Evolutionary conservation across 345 rosid species (phyloP).

Genomic region (Garcia nutans): DNA sequence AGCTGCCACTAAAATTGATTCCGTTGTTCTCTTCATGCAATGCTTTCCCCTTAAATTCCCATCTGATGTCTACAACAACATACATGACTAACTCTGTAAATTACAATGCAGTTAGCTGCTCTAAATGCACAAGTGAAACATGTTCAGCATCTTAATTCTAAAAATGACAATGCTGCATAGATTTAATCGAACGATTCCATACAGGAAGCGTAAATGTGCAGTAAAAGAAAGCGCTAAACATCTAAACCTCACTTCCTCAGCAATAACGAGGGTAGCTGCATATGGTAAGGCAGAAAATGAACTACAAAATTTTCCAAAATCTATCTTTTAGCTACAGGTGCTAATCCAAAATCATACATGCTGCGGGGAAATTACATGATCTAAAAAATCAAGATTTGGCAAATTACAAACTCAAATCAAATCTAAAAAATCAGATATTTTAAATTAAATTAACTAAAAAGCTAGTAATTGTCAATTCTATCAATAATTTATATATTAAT

Average conservation of each 20-base stretch:
- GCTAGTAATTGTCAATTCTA: background rate
- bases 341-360: no score
- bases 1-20: background rate
- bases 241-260: background rate
- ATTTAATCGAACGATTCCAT: background rate
- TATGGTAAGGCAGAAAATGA: background rate
- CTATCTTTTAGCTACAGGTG: no score
- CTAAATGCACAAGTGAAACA: background rate
- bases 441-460: no score
- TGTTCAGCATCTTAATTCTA: background rate
- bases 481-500: background rate
- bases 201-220: background rate
- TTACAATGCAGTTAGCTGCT: background rate
- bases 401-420: background rate
- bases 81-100: no score
- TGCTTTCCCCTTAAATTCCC: background rate
- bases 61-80: no score
- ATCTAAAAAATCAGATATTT: background rate
- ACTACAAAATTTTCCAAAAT: background rate
- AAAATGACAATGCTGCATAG: background rate
- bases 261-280: background rate
- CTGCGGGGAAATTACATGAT: no score
- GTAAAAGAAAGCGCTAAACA: background rate
- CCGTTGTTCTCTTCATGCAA: background rate
- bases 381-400: background rate